Percentiles rank a stretch among this genome's conserved stretches.
Evolutionary conservation across 2,329 filamentous ascomycete species (phyloP).

Genomic region (Metarhizium sp.): DNA sequence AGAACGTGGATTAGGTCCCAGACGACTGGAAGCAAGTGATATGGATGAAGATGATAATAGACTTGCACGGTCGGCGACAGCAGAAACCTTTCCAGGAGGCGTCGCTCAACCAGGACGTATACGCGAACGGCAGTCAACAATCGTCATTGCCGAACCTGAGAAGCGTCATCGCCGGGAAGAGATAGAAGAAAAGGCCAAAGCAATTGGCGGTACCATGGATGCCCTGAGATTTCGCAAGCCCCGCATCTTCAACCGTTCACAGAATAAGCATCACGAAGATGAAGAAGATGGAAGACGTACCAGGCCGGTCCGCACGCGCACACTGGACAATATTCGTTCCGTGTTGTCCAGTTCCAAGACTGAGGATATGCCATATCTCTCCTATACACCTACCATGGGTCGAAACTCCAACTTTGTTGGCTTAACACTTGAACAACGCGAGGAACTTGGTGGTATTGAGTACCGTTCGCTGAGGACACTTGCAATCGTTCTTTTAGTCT

Average conservation of each 20-base stretch:
- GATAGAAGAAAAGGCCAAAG: conserved; percentile 32
- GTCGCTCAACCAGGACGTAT: conserved; percentile 13
- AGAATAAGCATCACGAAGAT: conserved; percentile 29
- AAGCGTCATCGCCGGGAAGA: conserved; percentile 24
- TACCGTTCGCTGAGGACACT: conserved; percentile 87
- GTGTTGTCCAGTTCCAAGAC: conserved; percentile 43
- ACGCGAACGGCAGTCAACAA: conserved; percentile 41
- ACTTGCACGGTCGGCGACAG: conserved; percentile 14
- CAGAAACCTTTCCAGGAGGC: conserved; percentile 14
- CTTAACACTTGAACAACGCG: conserved; percentile 79
- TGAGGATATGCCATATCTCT: conserved; percentile 77
- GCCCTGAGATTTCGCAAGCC: conserved; percentile 35
- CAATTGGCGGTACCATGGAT: conserved; percentile 28
- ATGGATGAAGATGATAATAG: conserved; percentile 24
- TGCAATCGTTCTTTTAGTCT: conserved; percentile 64
- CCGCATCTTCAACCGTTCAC: conserved; percentile 26
- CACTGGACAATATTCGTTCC: conserved; percentile 49
- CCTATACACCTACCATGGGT: conserved; percentile 84
- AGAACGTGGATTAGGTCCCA: conserved; percentile 69
- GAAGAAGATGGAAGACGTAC: conserved; percentile 16
- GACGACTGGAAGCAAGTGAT: conserved; percentile 35
- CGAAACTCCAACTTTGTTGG: conserved; percentile 90
- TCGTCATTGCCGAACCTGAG: conserved; percentile 59
- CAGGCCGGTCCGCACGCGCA: conserved; percentile 31
- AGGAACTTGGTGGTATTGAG: conserved; percentile 93